phyloP scores from a whole-genome alignment of 352 stramenopile species.

The Globisporangium yorkense region DNA sequence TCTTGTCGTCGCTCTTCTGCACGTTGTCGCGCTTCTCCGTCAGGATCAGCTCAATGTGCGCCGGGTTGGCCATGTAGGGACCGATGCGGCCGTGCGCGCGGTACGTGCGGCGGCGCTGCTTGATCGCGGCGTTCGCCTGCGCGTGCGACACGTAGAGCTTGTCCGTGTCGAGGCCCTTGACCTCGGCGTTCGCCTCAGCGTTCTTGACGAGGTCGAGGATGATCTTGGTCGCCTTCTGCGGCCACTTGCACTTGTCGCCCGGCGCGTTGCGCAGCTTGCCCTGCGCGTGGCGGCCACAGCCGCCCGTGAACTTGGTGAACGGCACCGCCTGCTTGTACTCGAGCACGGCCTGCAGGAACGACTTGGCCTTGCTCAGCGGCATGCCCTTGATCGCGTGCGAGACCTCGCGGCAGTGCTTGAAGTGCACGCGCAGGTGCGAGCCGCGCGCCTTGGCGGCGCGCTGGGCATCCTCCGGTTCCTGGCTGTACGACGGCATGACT shows the following conservation, averaged over 20 bases:
- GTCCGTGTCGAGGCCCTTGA: conserved; percentile 96
- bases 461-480: conserved; percentile 88
- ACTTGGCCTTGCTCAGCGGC: conserved; percentile 93
- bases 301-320: conserved; percentile 98
- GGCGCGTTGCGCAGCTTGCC: conserved; percentile 94
- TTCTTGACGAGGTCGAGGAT: conserved; percentile 99
- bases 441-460: conserved; percentile 92
- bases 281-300: conserved; percentile 96
- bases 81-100: conserved; percentile 96
- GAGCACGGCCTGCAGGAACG: conserved; percentile 95
- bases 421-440: conserved; percentile 98
- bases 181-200: conserved; percentile 97
- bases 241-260: conserved; percentile 98
- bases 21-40: conserved; percentile 95
- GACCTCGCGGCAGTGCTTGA: conserved; percentile 99
- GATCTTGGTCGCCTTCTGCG: conserved; percentile 98
- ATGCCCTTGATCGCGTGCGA: conserved; percentile 97
- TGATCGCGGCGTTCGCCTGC: conserved; percentile 97
- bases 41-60: conserved; percentile 99
- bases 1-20: conserved; percentile 86
- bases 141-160: conserved; percentile 97
- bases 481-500: conserved; percentile 86
- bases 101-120: conserved; percentile 99
- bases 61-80: conserved; percentile 98
- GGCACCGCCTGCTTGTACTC: conserved; percentile 97